phyloP scores from a whole-genome alignment of 148 eudicot species.

The Spergularia marina region DNA sequence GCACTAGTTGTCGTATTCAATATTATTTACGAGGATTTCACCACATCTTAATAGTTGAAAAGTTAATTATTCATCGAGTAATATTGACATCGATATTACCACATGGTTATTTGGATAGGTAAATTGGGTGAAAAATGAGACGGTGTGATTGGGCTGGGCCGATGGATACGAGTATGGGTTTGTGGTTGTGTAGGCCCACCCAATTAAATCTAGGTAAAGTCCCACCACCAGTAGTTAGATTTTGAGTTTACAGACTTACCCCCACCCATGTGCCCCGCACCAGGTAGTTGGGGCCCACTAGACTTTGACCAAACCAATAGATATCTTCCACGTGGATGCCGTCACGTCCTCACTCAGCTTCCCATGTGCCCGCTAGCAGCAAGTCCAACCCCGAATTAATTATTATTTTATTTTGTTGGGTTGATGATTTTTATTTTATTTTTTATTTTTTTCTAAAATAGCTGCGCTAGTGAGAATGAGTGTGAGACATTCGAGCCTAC shows the following conservation, averaged over 20 bases:
- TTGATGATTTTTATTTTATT: too few species aligned
- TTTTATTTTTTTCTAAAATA: not conserved
- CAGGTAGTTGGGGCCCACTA: conserved; percentile 2
- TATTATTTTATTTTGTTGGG: not conserved
- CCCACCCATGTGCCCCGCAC: conserved; percentile 16
- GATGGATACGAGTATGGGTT: not conserved
- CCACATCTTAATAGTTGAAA: too few species aligned
- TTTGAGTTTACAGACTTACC: not conserved
- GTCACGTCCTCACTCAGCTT: conserved; percentile 8
- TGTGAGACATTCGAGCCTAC: not conserved
- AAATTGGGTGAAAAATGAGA: not conserved
- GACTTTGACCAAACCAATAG: conserved; percentile 1
- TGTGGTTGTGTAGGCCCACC: not conserved
- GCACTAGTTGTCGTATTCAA: not conserved
- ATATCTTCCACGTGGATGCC: conserved; percentile 1
- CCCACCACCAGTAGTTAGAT: not conserved
- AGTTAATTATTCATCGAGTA: too few species aligned
- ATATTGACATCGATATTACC: too few species aligned
- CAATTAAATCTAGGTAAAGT: conserved; percentile 2
- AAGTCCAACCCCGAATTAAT: not conserved
- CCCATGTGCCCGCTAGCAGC: conserved; percentile 18
- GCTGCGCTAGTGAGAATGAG: too few species aligned
- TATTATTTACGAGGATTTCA: not conserved
- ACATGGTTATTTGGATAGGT: too few species aligned
- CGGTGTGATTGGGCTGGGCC: conserved; percentile 6